These are phyloP conservation scores for Mycena pura DNA, from an alignment of 768 basidiomycete genomes.

Conservation along the genomic window DNA sequence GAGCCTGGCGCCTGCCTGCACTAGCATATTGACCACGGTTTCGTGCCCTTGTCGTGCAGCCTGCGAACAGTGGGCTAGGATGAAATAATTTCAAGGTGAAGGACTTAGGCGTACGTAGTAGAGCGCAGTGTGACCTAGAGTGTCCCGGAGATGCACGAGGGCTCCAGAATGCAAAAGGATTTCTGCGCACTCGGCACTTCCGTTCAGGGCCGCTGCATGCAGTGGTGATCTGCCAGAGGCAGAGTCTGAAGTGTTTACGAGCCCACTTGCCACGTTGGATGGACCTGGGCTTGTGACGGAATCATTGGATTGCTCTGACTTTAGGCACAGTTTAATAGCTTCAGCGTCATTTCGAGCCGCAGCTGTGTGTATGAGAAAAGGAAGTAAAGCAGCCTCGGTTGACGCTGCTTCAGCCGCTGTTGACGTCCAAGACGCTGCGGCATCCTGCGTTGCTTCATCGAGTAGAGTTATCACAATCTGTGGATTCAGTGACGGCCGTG, in stretches of 20 bases:
- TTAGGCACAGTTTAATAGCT: slow-evolving; percentile 66
- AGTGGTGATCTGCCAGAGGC: slow-evolving; percentile 78
- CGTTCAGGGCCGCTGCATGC: slow-evolving; percentile 80
- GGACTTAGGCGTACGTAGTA: slow-evolving; percentile 67
- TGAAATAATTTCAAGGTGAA: slow-evolving; percentile 5
- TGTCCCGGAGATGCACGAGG: slow-evolving; percentile 81
- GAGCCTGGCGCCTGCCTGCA: slow-evolving; percentile 77
- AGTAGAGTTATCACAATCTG: slow-evolving; percentile 48
- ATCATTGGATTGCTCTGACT: slow-evolving; percentile 35
- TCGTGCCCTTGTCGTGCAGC: slow-evolving; percentile 78
- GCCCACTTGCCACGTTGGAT: slow-evolving; percentile 62
- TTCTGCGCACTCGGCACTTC: slow-evolving; percentile 51
- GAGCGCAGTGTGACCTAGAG: slow-evolving; percentile 80
- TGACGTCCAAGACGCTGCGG: slow-evolving; percentile 75
- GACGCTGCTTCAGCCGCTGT: slow-evolving; percentile 78
- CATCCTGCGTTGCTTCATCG: slow-evolving; percentile 46
- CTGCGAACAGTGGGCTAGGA: slow-evolving; percentile 50
- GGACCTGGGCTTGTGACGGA: slow-evolving; percentile 27
- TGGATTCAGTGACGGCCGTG: slow-evolving; percentile 42
- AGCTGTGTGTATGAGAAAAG: slow-evolving; percentile 81
- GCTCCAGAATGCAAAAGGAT: slow-evolving; percentile 76
- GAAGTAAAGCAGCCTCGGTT: slow-evolving; percentile 74
- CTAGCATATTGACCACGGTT: slow-evolving; percentile 64
- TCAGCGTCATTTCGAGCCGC: slow-evolving; percentile 73
- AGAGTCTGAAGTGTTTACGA: slow-evolving; percentile 75